Evolutionary conservation across 2,329 filamentous ascomycete species (phyloP), one percentile per base, ranked within the genome.

Genomic region (Aspergillus sp.): DNA sequence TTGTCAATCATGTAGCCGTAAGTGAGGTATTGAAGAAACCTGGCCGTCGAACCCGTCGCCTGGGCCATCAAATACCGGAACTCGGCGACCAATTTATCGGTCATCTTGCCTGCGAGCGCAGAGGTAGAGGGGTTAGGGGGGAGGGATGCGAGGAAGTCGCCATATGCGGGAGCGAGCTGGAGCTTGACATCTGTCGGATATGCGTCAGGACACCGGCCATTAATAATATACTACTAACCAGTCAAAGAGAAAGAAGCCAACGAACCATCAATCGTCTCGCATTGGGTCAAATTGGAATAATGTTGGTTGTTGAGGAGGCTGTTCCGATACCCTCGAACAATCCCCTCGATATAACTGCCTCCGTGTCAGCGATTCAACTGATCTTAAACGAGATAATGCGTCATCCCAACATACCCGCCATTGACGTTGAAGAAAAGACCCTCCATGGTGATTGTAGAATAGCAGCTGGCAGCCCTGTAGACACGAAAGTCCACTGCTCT

Each of bases 1-100:
- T 98, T 98, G 73, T 98, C 93, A 70, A 98, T 98, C 93, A 98
- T 98, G 77, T 98, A 98, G 52, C 90, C 91, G 68, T 98, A 98
- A 1, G 93, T 98, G 51, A 98, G 76, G 70, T 95, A 98, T 69
- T 97, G 89, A 81, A 98, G 89, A 70, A 98, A 98, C 65, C 88
- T 89, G 52, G 90, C 85, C 34, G 96, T 81, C 1, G 89, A 88
- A 10, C 93, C 93, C 2, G 88, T 88, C 29, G 91, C 87, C 65
- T 98, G 95, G 52, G 90, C 89, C 58, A 94, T 88, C 41, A 98
- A 79, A 68, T 98, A 98, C 64, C 89, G 85, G 69, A 98, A 98
- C 69, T 98, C 93, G 56, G 90, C 85, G 54, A 98, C 91, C 55
- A 98, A 83, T 76, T 98, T 98, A 67, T 98, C 93, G 61, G 93